These are phyloP conservation scores for Xylaria nigripes DNA, from an alignment of 495 filamentous ascomycete species.

Conservation along the genomic window DNA sequence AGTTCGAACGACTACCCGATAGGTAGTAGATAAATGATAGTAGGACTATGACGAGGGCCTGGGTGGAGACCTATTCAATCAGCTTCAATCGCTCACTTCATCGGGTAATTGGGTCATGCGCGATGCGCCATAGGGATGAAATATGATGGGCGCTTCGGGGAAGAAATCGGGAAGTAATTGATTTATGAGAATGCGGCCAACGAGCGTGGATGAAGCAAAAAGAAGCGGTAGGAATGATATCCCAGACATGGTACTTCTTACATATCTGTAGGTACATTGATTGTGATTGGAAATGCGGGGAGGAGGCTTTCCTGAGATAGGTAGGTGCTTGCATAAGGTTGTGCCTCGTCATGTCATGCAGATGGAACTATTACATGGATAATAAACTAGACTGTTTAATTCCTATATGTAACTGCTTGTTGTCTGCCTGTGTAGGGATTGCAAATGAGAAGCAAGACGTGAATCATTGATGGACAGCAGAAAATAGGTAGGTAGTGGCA, in stretches of 20 bases:
- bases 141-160: background rate
- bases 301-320: conserved; percentile 18
- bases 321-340: conserved; percentile 6
- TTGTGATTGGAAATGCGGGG: conserved; percentile 21
- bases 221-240: conserved; percentile 15
- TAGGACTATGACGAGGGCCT: conserved; percentile 10
- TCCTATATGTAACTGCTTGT: too few relatives aligned
- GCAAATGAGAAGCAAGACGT: background rate
- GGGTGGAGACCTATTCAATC: conserved; percentile 7
- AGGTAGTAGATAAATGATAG: background rate
- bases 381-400: too few relatives aligned
- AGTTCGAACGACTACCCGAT: background rate
- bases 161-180: conserved; percentile 1
- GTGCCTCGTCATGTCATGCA: background rate
- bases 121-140: background rate
- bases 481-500: background rate
- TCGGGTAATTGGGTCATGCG: background rate
- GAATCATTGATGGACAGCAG: background rate
- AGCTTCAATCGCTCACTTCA: conserved; percentile 5
- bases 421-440: background rate
- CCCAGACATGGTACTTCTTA: background rate
- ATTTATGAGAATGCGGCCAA: background rate
- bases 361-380: background rate
- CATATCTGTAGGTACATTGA: background rate
- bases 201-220: conserved; percentile 13